Percentiles rank a stretch among this genome's conserved stretches.
Evolutionary conservation across 129 eudicot species (phyloP).

Genomic region (Oenanthe sinensis): DNA sequence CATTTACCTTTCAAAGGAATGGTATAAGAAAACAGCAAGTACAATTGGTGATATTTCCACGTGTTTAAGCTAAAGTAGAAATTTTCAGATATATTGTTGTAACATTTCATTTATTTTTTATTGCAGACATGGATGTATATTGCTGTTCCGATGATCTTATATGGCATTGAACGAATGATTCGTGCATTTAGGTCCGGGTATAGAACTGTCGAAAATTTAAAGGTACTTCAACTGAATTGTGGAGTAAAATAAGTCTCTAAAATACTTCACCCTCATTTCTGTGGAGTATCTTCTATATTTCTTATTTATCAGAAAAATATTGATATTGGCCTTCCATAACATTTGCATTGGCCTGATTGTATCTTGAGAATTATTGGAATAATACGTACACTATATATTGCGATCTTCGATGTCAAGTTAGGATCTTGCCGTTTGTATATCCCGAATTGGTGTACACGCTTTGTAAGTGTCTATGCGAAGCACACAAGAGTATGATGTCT

Average conservation of each 20-base stretch:
- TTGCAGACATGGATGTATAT: slow-evolving; percentile 69
- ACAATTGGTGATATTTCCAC: not conserved
- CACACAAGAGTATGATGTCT: too few species aligned
- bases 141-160: slow-evolving; percentile 43
- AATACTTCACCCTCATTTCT: not conserved
- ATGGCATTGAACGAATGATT: slow-evolving; percentile 34
- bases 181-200: slow-evolving; percentile 43
- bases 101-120: not conserved
- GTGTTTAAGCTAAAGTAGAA: not conserved
- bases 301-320: not conserved
- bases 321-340: too few species aligned
- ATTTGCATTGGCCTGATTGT: not conserved
- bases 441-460: too few species aligned
- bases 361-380: not conserved
- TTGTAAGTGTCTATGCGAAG: too few species aligned
- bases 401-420: too few species aligned
- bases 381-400: not conserved
- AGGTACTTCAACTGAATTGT: slow-evolving; percentile 28
- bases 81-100: not conserved
- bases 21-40: slow-evolving; percentile 57
- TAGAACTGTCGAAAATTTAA: slow-evolving; percentile 36
- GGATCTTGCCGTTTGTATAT: too few species aligned
- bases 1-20: slow-evolving; percentile 44
- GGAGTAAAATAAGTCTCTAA: not conserved
- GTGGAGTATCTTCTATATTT: not conserved